Evolutionary conservation across 192 early-diverging fungal genomes (phyloP).

Genomic region (Gaertneriomyces sp.): DNA sequence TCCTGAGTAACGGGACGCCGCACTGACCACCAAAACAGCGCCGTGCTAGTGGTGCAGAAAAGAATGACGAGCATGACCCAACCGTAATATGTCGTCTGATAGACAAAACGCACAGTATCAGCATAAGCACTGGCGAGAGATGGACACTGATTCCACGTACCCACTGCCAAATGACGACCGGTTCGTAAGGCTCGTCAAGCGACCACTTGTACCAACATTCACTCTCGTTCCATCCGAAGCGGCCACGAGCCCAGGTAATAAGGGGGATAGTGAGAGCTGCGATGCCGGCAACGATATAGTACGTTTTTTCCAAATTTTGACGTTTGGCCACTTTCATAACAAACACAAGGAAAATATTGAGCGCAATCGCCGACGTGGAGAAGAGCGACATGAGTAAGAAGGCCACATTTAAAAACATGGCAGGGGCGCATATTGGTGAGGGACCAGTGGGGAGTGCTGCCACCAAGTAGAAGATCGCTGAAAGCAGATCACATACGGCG

Average conservation of each 20-base stretch:
- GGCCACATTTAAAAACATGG: conserved; percentile 12
- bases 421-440: conserved; percentile 2
- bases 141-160: background rate
- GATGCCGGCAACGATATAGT: conserved; percentile 4
- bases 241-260: background rate
- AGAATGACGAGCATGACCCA: conserved; percentile 10
- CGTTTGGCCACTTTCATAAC: conserved; percentile 4
- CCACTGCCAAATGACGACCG: conserved; percentile 15
- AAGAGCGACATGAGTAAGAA: conserved; percentile 20
- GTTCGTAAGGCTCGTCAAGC: too few species aligned
- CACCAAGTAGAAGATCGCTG: conserved; percentile 6
- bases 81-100: conserved; percentile 2
- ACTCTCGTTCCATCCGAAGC: conserved; percentile 19
- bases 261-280: conserved; percentile 12
- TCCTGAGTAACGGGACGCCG: background rate
- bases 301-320: conserved; percentile 7
- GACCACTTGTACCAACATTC: conserved; percentile 21
- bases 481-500: conserved; percentile 11
- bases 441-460: conserved; percentile 12
- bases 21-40: background rate
- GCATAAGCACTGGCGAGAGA: too few species aligned
- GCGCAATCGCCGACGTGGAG: conserved; percentile 14
- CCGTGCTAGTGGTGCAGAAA: conserved; percentile 13
- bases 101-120: background rate
- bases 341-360: conserved; percentile 24